Evolutionary conservation across 2,329 filamentous ascomycete species (phyloP).

Genomic region (Aureobasidium sp.): DNA sequence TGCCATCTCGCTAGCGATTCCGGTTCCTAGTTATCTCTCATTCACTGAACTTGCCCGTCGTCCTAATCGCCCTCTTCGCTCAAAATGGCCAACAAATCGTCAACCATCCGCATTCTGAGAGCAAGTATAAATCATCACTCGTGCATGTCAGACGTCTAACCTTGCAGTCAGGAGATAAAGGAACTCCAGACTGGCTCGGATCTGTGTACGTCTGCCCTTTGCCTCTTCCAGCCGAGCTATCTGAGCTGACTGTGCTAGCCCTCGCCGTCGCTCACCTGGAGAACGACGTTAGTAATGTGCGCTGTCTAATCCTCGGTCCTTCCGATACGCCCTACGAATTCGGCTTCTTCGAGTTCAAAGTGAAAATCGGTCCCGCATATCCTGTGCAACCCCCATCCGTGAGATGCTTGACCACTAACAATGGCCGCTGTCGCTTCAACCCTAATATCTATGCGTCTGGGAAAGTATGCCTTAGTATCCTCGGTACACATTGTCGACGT

Average conservation of each 20-base stretch:
- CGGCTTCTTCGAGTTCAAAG: slow-evolving; percentile 81
- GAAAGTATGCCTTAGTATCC: slow-evolving; percentile 74
- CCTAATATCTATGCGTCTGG: slow-evolving; percentile 91
- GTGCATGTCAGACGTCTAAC: not conserved
- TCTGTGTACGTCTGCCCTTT: slow-evolving; percentile 56
- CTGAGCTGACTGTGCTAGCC: slow-evolving; percentile 42
- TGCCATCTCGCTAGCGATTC: not conserved
- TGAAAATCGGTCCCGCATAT: slow-evolving; percentile 59
- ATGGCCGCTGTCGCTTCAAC: slow-evolving; percentile 84
- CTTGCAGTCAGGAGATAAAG: slow-evolving; percentile 61
- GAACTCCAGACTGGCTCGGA: slow-evolving; percentile 79
- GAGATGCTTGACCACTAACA: slow-evolving; percentile 74
- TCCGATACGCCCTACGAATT: slow-evolving; percentile 95
- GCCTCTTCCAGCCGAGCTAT: not conserved
- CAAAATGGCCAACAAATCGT: slow-evolving; percentile 76
- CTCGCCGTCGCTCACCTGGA: slow-evolving; percentile 84
- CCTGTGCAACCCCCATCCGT: slow-evolving; percentile 59
- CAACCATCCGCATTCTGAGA: slow-evolving; percentile 80
- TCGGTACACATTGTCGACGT: slow-evolving; percentile 38
- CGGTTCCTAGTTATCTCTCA: not conserved
- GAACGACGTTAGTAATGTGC: slow-evolving; percentile 79
- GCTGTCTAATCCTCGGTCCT: slow-evolving; percentile 82
- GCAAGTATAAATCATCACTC: slow-evolving; percentile 40
- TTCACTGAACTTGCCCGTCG: not conserved
- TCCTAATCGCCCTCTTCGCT: not conserved